These are phyloP conservation scores for Ceriops tagal DNA, from an alignment of 345 rosid species.

Conservation along the genomic window DNA sequence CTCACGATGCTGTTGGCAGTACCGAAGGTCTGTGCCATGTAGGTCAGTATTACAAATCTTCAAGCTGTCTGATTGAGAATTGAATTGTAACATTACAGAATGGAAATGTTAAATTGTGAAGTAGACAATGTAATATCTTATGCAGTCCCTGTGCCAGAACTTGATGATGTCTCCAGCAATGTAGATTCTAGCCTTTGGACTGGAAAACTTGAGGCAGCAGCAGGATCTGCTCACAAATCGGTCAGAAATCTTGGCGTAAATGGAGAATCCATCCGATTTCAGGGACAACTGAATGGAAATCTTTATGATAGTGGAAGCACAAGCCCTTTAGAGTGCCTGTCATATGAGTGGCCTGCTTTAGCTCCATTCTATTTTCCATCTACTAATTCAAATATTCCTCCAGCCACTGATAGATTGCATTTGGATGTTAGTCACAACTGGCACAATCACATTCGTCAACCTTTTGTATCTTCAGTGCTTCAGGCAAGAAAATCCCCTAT, in stretches of 20 bases:
- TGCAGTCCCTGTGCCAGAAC: conserved; percentile 23
- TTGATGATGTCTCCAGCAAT: conserved; percentile 23
- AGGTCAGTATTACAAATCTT: conserved; percentile 17
- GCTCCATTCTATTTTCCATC: conserved; percentile 71
- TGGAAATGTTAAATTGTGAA: conserved; percentile 24
- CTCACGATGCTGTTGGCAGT: conserved; percentile 28
- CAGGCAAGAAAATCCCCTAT: conserved; percentile 66
- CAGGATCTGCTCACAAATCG: conserved; percentile 26
- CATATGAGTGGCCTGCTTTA: conserved; percentile 86
- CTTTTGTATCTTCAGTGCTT: conserved; percentile 67
- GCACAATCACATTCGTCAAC: conserved; percentile 69
- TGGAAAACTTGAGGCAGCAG: conserved; percentile 30
- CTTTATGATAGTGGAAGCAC: conserved; percentile 30
- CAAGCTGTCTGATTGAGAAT: conserved; percentile 21
- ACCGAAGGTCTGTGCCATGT: conserved; percentile 21
- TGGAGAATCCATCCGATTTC: conserved; percentile 36
- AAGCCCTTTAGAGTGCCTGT: conserved; percentile 50
- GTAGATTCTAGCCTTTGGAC: conserved; percentile 30
- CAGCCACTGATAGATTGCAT: conserved; percentile 92
- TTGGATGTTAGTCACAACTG: conserved; percentile 87
- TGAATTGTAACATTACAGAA: conserved; percentile 23
- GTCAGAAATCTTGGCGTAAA: conserved; percentile 29
- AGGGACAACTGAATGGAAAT: conserved; percentile 36
- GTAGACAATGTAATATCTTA: conserved; percentile 31
- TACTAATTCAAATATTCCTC: conserved; percentile 65